These are phyloP conservation scores for Actinomortierella ambigua DNA, from an alignment of 371 early-diverging fungal genomes.

Conservation along the genomic window DNA sequence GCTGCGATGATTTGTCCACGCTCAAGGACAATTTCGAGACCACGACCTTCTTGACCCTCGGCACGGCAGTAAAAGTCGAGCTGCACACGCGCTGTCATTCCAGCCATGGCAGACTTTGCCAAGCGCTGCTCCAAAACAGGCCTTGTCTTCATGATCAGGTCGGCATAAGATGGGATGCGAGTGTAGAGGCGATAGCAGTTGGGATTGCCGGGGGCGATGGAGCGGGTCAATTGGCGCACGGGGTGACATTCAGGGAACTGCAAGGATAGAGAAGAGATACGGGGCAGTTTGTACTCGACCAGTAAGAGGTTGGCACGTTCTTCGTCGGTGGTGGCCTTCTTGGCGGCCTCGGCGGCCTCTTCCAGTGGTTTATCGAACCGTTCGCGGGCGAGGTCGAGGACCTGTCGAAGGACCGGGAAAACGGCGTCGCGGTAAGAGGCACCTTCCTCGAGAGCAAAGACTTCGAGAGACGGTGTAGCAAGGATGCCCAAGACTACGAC, in stretches of 20 bases:
- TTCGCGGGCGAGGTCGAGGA: slow-evolving; percentile 8
- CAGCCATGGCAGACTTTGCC: slow-evolving; percentile 6
- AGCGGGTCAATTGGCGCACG: too few relatives aligned
- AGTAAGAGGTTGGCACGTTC: slow-evolving; percentile 1
- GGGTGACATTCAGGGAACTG: too few relatives aligned
- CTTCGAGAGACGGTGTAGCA: slow-evolving; percentile 3
- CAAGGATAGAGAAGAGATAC: too few relatives aligned
- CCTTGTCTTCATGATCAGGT: slow-evolving; percentile 12
- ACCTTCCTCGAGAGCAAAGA: slow-evolving; percentile 8
- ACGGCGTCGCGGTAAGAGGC: background rate
- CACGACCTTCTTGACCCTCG: slow-evolving; percentile 18
- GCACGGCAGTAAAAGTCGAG: slow-evolving; percentile 18
- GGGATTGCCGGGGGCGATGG: slow-evolving; percentile 1
- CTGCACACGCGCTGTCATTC: slow-evolving; percentile 5
- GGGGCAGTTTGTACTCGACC: too few relatives aligned
- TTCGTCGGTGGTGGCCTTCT: background rate
- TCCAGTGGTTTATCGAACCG: background rate
- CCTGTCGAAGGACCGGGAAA: slow-evolving; percentile 15
- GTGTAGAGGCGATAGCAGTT: slow-evolving; percentile 19
- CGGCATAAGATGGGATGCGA: slow-evolving; percentile 13
- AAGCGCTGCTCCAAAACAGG: slow-evolving; percentile 21
- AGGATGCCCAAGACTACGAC: slow-evolving; percentile 1
- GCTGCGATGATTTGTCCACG: slow-evolving; percentile 8
- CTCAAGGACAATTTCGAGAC: slow-evolving; percentile 19
- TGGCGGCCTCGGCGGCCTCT: slow-evolving; percentile 3